Conservation (phyloP, 768 basidiomycete species). For the Leucosporidium creatinivorum region DNA sequence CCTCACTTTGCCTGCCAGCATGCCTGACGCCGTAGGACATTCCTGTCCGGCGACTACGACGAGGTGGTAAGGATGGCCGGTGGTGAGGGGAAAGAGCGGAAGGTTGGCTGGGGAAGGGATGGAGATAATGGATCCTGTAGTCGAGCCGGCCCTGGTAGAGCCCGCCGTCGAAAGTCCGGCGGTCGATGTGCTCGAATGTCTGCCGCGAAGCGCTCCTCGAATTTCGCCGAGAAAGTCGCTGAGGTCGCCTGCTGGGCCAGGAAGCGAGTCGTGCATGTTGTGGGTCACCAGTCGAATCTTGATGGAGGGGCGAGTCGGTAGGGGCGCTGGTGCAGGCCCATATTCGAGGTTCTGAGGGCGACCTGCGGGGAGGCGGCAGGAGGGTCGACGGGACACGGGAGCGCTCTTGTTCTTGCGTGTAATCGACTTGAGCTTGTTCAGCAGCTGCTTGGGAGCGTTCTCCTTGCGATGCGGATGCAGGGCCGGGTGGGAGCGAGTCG, state of each 20-base stretch:
- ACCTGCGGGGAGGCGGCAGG: too few relatives aligned
- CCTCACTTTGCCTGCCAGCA: slow-evolving; percentile 18
- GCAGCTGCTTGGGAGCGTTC: too few relatives aligned
- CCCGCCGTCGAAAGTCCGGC: too few relatives aligned
- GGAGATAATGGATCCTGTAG: slow-evolving; percentile 10
- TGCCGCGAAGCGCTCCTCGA: neutral
- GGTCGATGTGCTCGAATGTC: slow-evolving; percentile 1
- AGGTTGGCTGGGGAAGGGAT: slow-evolving; percentile 1
- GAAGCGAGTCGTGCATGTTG: slow-evolving; percentile 35
- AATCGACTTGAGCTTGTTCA: too few relatives aligned
- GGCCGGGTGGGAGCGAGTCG: too few relatives aligned
- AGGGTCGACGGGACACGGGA: too few relatives aligned
- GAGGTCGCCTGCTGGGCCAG: slow-evolving; percentile 29
- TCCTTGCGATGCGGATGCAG: too few relatives aligned
- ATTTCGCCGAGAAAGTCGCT: slow-evolving; percentile 35
- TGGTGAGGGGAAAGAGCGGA: slow-evolving; percentile 20
- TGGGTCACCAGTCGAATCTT: slow-evolving; percentile 31
- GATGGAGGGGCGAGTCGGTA: slow-evolving; percentile 5
- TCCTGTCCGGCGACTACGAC: slow-evolving; percentile 36
- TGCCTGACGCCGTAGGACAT: slow-evolving; percentile 24
- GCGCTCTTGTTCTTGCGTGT: too few relatives aligned
- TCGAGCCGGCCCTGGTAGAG: slow-evolving; percentile 9
- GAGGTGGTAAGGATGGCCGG: slow-evolving; percentile 33
- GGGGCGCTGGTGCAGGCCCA: too few relatives aligned
- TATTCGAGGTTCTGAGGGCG: too few relatives aligned